Evolutionary conservation across 129 eudicot genomes (phyloP).

Genomic region (carrot (Daucus carota)): DNA sequence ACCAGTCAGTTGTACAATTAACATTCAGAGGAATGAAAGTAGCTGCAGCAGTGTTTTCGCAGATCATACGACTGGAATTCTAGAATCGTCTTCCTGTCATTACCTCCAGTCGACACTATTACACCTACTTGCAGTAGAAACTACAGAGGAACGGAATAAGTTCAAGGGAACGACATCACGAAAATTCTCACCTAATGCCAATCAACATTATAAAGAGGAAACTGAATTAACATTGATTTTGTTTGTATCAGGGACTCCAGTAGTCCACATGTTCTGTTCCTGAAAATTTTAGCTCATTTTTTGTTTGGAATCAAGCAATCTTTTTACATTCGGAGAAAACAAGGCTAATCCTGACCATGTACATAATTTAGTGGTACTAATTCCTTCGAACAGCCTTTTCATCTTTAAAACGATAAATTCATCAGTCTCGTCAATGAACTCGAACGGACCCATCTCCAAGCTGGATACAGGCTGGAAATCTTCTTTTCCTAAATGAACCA

Average conservation of each 20-base stretch:
- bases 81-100: background rate
- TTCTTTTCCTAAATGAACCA: constrained; percentile 2
- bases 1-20: background rate
- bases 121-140: background rate
- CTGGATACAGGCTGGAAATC: constrained; percentile 21
- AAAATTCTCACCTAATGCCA: no score
- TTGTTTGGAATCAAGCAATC: background rate
- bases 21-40: background rate
- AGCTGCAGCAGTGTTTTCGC: background rate
- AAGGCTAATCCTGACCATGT: background rate
- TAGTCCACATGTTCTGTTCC: background rate
- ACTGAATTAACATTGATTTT: no score
- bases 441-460: constrained; percentile 13
- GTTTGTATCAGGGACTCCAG: no score
- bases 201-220: no score
- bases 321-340: background rate
- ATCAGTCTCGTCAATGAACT: constrained; percentile 7
- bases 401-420: background rate
- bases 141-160: background rate
- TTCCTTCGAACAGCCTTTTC: constrained; percentile 7
- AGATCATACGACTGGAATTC: background rate
- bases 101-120: background rate
- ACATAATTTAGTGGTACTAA: background rate
- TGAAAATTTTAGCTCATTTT: background rate
- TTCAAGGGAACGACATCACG: no score